Evolutionary conservation across 2,329 filamentous ascomycete genomes (phyloP).

Genomic region (Epichloe bromicola): DNA sequence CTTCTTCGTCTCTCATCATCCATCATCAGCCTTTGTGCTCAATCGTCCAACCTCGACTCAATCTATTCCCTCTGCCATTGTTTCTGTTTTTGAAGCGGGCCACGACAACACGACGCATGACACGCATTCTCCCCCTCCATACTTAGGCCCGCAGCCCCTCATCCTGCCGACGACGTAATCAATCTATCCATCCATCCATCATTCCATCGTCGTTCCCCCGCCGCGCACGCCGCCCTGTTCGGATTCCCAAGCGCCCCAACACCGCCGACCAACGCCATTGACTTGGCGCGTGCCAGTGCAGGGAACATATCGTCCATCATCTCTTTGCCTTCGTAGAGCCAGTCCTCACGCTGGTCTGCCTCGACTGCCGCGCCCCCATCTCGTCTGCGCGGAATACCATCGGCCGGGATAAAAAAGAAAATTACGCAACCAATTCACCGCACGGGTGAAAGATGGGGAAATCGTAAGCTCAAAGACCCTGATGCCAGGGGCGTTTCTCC

Average conservation of each 20-base stretch:
- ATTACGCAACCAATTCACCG: not conserved
- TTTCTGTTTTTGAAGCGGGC: not conserved
- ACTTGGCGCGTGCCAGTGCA: no score
- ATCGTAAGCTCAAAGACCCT: constrained; percentile 4
- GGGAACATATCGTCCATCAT: not conserved
- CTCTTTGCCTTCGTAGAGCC: not conserved
- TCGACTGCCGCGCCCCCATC: no score
- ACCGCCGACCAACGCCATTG: no score
- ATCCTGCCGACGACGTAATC: not conserved
- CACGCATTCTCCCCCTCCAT: not conserved
- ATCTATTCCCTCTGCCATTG: not conserved
- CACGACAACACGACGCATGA: not conserved
- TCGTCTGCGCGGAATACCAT: not conserved
- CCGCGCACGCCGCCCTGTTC: not conserved
- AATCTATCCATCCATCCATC: no score
- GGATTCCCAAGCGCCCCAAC: not conserved
- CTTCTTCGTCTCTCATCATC: not conserved
- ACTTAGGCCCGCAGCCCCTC: not conserved
- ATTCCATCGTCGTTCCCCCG: not conserved
- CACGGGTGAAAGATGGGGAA: constrained; percentile 5
- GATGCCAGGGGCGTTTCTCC: not conserved
- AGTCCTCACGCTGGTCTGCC: no score
- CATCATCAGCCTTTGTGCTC: not conserved
- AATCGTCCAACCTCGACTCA: not conserved
- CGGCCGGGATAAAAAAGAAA: not conserved